Conservation (phyloP, 2,329 filamentous ascomycete genomes). For the Apiospora arundinis region DNA sequence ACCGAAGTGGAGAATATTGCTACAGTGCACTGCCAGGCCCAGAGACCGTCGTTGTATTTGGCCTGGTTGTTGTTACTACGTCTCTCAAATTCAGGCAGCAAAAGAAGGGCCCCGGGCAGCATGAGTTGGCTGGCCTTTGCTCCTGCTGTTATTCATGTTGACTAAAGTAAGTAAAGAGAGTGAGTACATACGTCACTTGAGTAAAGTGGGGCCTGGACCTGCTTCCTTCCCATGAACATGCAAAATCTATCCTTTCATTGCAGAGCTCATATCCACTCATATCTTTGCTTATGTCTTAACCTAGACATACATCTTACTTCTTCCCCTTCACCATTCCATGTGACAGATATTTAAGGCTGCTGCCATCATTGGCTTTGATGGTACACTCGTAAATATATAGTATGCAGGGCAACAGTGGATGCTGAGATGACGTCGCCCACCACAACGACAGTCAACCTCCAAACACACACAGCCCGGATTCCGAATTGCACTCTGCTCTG, state of each 20-base stretch:
- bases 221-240: neutral
- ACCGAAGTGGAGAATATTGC: neutral
- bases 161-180: neutral
- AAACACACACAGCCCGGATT: too few relatives aligned
- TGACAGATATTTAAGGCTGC: neutral
- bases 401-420: neutral
- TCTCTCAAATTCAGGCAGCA: neutral
- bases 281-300: too few relatives aligned
- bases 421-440: neutral
- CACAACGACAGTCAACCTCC: neutral
- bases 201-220: neutral
- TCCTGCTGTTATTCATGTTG: neutral
- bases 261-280: neutral
- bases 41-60: neutral
- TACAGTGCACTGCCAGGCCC: neutral
- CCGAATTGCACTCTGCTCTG: neutral
- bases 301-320: neutral
- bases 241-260: neutral
- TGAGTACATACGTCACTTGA: neutral
- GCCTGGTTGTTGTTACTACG: neutral
- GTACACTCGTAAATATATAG: neutral
- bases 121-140: neutral
- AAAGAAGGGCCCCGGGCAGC: neutral
- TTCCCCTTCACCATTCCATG: neutral
- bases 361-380: neutral